These are phyloP conservation scores for Spencermartinsiella europaea DNA, from an alignment of 805 yeast species.

Conservation along the genomic window DNA sequence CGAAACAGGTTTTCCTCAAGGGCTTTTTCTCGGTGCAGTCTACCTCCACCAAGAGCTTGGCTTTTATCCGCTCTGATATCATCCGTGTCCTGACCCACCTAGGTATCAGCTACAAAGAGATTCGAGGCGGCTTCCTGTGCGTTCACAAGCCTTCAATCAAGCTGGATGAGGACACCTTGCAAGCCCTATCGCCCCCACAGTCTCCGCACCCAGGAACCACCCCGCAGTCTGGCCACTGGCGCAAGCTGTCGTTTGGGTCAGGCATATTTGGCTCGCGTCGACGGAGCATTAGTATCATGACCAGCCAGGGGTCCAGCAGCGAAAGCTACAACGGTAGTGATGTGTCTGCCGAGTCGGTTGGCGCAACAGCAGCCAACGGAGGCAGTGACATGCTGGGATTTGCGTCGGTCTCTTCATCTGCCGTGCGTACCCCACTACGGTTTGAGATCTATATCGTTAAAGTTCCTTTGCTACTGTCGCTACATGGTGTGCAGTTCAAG, in stretches of 20 bases:
- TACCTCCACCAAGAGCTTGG: conserved; percentile 86
- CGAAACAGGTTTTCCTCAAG: conserved; percentile 82
- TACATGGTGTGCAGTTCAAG: conserved; percentile 93
- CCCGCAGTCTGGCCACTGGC: conserved; percentile 30
- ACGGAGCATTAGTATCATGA: conserved; percentile 13
- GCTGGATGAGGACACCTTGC: conserved; percentile 9
- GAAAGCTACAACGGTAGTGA: conserved; percentile 24
- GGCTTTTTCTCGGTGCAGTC: conserved; percentile 95
- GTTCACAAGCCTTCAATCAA: conserved; percentile 43
- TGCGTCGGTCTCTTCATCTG: conserved; percentile 11
- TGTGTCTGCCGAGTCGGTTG: conserved; percentile 31
- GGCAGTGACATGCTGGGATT: conserved; percentile 36
- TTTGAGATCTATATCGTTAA: conserved; percentile 91
- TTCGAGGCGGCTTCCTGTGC: conserved; percentile 90
- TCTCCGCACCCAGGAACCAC: conserved; percentile 18
- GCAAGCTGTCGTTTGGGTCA: conserved; percentile 28
- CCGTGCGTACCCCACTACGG: conserved; percentile 56
- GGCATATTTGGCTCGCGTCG: conserved; percentile 21
- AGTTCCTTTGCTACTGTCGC: conserved; percentile 73
- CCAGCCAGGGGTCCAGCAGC: conserved; percentile 7
- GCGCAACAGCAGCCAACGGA: conserved; percentile 21
- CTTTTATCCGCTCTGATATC: conserved; percentile 79
- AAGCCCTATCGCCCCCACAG: conserved; percentile 14
- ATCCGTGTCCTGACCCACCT: conserved; percentile 68
- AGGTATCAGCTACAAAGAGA: conserved; percentile 81